A percentile compares a stretch with the other conserved stretches of the same genome.
phyloP scores from a whole-genome alignment of 176 grass and related monocot species.

The Cenchrus americanus region DNA sequence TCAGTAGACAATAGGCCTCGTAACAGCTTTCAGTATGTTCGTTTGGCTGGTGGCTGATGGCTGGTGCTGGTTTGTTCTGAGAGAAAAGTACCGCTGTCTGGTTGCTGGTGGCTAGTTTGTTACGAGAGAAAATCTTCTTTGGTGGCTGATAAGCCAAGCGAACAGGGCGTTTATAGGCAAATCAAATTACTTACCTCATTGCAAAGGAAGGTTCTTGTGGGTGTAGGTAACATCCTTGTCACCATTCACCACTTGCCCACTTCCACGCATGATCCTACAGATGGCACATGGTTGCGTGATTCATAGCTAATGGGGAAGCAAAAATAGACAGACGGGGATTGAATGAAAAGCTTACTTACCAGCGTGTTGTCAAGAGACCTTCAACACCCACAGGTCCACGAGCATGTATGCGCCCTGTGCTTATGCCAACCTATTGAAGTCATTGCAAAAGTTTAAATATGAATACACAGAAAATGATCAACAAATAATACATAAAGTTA shows the following conservation, averaged over 20 bases:
- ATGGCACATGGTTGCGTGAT: background rate
- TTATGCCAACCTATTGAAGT: constrained; percentile 90
- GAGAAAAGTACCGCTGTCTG: too few relatives aligned
- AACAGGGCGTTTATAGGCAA: background rate
- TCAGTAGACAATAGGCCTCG: background rate
- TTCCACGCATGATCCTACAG: constrained; percentile 85
- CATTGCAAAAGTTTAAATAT: constrained; percentile 36
- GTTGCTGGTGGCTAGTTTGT: too few relatives aligned
- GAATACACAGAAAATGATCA: background rate
- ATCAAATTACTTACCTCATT: constrained; percentile 39
- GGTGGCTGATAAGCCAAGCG: too few relatives aligned
- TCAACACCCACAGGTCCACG: constrained; percentile 98
- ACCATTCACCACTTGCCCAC: constrained; percentile 79
- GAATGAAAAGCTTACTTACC: constrained; percentile 56
- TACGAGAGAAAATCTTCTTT: too few relatives aligned
- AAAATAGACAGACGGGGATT: background rate
- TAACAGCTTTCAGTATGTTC: too few relatives aligned
- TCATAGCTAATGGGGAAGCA: background rate
- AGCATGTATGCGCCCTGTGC: constrained; percentile 97
- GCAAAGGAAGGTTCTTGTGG: constrained; percentile 75
- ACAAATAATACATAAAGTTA: constrained; percentile 5
- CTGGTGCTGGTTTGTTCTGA: too few relatives aligned
- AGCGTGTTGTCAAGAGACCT: constrained; percentile 85
- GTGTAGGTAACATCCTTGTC: constrained; percentile 78
- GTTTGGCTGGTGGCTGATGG: too few relatives aligned